These are phyloP conservation scores for Ophiorrhiza pumila DNA, from an alignment of 257 asterid genomes.

Conservation along the genomic window DNA sequence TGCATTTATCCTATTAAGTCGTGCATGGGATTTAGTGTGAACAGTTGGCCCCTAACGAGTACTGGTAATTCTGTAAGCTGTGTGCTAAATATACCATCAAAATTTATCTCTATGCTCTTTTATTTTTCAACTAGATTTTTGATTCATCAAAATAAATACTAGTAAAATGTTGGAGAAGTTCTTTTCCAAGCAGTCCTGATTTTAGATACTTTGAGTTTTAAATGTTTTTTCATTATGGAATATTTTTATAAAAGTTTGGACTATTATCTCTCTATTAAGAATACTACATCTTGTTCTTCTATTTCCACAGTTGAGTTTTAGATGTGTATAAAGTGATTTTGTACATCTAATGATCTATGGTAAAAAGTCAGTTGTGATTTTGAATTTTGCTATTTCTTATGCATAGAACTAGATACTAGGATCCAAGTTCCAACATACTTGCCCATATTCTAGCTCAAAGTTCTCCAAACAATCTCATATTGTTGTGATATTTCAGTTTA, in stretches of 20 bases:
- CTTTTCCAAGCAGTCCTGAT: too few relatives aligned
- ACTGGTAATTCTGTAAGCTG: constrained; percentile 55
- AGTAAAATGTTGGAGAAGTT: too few relatives aligned
- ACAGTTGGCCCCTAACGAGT: constrained; percentile 77
- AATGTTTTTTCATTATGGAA: too few relatives aligned
- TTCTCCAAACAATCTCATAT: neutral
- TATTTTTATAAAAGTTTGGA: too few relatives aligned
- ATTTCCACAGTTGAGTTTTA: too few relatives aligned
- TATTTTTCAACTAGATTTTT: neutral
- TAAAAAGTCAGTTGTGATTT: neutral
- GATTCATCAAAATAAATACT: neutral
- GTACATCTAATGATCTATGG: too few relatives aligned
- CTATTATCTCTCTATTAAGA: too few relatives aligned
- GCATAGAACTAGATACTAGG: neutral
- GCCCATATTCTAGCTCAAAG: neutral
- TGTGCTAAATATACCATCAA: neutral
- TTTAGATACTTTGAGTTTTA: too few relatives aligned
- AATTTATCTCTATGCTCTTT: neutral
- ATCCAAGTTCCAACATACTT: neutral
- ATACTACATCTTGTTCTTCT: too few relatives aligned
- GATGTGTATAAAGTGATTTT: too few relatives aligned
- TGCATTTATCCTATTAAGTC: constrained; percentile 90
- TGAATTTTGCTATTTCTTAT: neutral
- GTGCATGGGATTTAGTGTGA: constrained; percentile 82
- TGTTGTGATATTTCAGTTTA: neutral